Percentiles rank a stretch among this genome's conserved stretches.
Evolutionary conservation across 2,329 filamentous ascomycete genomes (phyloP).

Genomic region (Alternaria panax): DNA sequence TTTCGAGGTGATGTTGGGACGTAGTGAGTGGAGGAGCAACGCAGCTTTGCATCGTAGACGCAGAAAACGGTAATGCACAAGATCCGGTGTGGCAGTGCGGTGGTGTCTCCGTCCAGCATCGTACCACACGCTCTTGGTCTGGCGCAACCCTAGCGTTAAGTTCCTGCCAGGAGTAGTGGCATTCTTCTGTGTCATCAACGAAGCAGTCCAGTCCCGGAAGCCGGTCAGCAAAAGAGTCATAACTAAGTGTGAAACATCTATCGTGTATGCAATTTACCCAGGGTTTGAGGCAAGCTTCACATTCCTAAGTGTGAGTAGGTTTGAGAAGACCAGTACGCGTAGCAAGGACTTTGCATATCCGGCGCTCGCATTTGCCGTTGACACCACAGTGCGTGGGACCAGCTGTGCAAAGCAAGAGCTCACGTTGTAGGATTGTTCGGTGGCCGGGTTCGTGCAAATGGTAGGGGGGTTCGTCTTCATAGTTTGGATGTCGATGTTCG

Average conservation of each 20-base stretch:
- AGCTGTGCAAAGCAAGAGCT: not conserved
- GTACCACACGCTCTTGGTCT: not conserved
- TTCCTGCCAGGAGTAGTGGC: not conserved
- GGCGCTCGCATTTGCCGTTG: conserved; percentile 3
- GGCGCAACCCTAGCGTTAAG: not conserved
- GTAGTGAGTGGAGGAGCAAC: too few relatives aligned
- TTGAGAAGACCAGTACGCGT: not conserved
- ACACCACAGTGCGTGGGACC: not conserved
- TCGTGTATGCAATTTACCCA: conserved; percentile 1
- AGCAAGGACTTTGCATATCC: conserved; percentile 3
- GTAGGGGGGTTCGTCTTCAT: not conserved
- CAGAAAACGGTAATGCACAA: not conserved
- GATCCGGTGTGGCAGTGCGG: not conserved
- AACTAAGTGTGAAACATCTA: not conserved
- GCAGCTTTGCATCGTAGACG: not conserved
- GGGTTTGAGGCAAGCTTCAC: not conserved
- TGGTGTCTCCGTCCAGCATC: not conserved
- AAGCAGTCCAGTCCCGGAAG: not conserved
- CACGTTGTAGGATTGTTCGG: not conserved
- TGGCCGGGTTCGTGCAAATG: not conserved
- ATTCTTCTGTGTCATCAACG: not conserved
- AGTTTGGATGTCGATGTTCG: too few relatives aligned
- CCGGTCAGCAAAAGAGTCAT: not conserved
- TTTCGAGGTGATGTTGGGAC: too few relatives aligned
- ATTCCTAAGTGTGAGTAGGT: not conserved